These are phyloP conservation scores for Trypanosoma brucei DNA, from an alignment of 208 protist genomes.

Conservation along the genomic window DNA sequence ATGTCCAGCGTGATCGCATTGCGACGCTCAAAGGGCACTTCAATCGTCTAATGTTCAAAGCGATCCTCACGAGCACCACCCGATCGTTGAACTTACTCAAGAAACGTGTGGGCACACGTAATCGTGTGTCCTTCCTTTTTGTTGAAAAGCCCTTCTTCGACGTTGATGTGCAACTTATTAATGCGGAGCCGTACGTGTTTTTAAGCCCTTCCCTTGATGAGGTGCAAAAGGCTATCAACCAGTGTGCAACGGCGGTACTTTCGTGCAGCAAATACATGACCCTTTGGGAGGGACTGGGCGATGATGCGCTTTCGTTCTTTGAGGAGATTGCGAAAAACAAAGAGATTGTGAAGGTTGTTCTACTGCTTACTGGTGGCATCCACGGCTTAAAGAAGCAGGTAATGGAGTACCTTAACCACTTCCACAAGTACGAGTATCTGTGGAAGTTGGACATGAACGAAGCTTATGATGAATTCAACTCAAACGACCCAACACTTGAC, in stretches of 20 bases:
- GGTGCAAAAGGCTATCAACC: constrained; percentile 94
- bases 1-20: constrained; percentile 71
- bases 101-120: constrained; percentile 88
- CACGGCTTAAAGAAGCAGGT: constrained; percentile 92
- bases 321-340: constrained; percentile 92
- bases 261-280: constrained; percentile 90
- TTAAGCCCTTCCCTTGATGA: constrained; percentile 93
- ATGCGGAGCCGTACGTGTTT: constrained; percentile 87
- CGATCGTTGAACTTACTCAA: constrained; percentile 90
- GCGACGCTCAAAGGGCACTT: constrained; percentile 85
- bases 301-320: constrained; percentile 81
- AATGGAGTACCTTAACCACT: constrained; percentile 88
- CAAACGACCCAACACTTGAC: constrained; percentile 75
- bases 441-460: constrained; percentile 94
- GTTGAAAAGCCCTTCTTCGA: constrained; percentile 94
- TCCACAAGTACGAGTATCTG: constrained; percentile 91
- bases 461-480: constrained; percentile 90
- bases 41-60: constrained; percentile 90
- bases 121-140: constrained; percentile 89
- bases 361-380: constrained; percentile 91
- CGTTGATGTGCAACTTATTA: constrained; percentile 92
- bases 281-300: constrained; percentile 68
- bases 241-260: constrained; percentile 87
- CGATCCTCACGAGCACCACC: constrained; percentile 88
- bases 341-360: constrained; percentile 92